These are phyloP conservation scores for Zancudomyces culisetae DNA, from an alignment of 371 early-diverging fungal genomes.

Conservation along the genomic window DNA sequence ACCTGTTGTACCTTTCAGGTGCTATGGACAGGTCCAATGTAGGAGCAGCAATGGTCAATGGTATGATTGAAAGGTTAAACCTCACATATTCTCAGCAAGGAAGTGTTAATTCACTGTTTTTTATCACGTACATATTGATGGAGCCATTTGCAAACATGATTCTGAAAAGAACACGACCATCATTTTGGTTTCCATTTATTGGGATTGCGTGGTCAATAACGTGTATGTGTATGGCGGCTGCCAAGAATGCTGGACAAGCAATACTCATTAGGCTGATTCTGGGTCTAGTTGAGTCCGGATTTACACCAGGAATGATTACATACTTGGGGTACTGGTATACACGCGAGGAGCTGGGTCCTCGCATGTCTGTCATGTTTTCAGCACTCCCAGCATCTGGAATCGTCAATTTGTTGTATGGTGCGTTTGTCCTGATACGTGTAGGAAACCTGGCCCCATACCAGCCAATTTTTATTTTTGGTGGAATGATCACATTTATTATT, in stretches of 20 bases:
- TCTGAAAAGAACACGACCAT: constrained; percentile 38
- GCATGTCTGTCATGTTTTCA: constrained; percentile 25
- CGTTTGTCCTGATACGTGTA: constrained; percentile 17
- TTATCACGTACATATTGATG: not conserved
- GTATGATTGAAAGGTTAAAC: constrained; percentile 10
- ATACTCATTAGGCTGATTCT: constrained; percentile 34
- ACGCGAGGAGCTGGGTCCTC: constrained; percentile 15
- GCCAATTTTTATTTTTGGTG: constrained; percentile 11
- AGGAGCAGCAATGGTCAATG: constrained; percentile 23
- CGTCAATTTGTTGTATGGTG: constrained; percentile 23
- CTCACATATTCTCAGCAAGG: constrained; percentile 3
- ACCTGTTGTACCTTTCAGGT: constrained; percentile 45
- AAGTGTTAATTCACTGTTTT: not conserved
- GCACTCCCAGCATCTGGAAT: constrained; percentile 26
- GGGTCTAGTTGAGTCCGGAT: constrained; percentile 46
- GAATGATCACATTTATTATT: constrained; percentile 8
- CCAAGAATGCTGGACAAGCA: constrained; percentile 5
- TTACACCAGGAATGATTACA: constrained; percentile 33
- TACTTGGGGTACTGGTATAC: constrained; percentile 35
- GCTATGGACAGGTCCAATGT: constrained; percentile 62
- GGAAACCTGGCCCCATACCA: constrained; percentile 10
- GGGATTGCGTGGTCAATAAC: constrained; percentile 37
- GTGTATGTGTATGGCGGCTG: constrained; percentile 24
- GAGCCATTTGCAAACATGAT: constrained; percentile 33
- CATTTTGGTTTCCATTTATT: constrained; percentile 46